Evolutionary conservation across 306 rosid species (phyloP), one percentile per base, ranked within the genome.

Genomic region (Quercus gilva): DNA sequence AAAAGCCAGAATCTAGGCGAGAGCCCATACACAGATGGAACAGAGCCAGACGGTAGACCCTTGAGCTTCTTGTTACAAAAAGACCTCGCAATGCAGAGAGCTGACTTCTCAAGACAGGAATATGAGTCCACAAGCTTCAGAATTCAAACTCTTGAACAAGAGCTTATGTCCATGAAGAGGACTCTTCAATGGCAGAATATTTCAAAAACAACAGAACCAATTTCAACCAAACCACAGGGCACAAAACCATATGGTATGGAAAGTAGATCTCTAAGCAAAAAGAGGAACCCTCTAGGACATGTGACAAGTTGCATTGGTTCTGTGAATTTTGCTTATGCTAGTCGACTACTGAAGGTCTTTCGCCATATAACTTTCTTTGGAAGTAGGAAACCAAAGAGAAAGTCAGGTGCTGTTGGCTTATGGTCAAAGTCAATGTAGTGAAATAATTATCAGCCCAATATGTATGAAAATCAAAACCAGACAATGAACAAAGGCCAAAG

Each of bases 51-150:
- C 31, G 77, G 89, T 56, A 88, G 83, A 77, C 86, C 97, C 52
- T 80, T 91, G 87, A 88, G 97, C 84, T 82, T 86, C 63, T 69
- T 93, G 78, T 78, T 88, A 18, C 91, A 86, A 37, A 93, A 88
- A 74, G 94, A 91, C 76, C 49, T 57, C 0, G 57, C 74, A 55
- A 80, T 60, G 87, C 87, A 85, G 86, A 83, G 81, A 52, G 81
- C 81, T 69, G 91, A 94, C 80, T 56, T 86, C 28, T 80, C 93
- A 0, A 85, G 85, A 41, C 79, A 87, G 43, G 96, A 94, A 68
- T 89, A 84, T 35, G 97, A 92, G 85, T 90, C 97, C 6, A 92
- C 98, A 41, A 92, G 97, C 89, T 90, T 94, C 84, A 90, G 96
- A 72, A 90, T 92, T 49, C 97, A 92, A 75, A 90, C 59, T 58